These are phyloP conservation scores for Wickerhamiella sorbophila DNA, from an alignment of 805 yeast genomes.

Conservation along the genomic window DNA sequence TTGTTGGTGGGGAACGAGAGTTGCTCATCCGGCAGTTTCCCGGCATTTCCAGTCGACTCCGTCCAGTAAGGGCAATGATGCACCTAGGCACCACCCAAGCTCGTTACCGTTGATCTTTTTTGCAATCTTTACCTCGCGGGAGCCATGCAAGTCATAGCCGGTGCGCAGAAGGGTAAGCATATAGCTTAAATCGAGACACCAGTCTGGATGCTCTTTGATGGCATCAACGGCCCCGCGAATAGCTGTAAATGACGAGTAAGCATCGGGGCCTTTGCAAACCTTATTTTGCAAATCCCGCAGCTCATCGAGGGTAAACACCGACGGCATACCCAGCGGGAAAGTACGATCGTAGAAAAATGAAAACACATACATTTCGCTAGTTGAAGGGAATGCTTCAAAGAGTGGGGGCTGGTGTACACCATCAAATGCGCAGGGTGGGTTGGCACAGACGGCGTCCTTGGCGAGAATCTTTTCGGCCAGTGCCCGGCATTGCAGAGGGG, in stretches of 20 bases:
- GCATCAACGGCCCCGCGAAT: conserved; percentile 53
- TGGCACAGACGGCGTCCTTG: conserved; percentile 63
- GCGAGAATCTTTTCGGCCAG: conserved; percentile 70
- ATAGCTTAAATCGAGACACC: conserved; percentile 88
- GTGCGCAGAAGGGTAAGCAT: conserved; percentile 81
- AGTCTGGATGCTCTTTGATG: conserved; percentile 67
- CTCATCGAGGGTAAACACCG: conserved; percentile 73
- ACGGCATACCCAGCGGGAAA: conserved; percentile 88
- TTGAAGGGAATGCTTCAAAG: conserved; percentile 53
- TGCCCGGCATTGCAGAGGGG: conserved; percentile 74
- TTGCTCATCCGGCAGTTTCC: background rate
- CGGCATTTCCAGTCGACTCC: conserved; percentile 51
- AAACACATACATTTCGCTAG: conserved; percentile 73
- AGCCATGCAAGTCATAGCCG: conserved; percentile 91
- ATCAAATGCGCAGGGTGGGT: conserved; percentile 84
- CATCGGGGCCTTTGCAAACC: conserved; percentile 71
- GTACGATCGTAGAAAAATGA: conserved; percentile 94
- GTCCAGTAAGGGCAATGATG: conserved; percentile 80
- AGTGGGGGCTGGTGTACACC: conserved; percentile 96
- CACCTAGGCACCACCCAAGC: conserved; percentile 98
- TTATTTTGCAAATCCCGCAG: conserved; percentile 63
- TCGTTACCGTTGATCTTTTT: conserved; percentile 79
- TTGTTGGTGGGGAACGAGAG: too few relatives aligned
- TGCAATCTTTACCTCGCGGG: conserved; percentile 84
- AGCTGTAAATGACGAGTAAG: conserved; percentile 60